phyloP scores from a whole-genome alignment of 139 green algal genomes.

The Auxenochlorella pyrenoidosa region DNA sequence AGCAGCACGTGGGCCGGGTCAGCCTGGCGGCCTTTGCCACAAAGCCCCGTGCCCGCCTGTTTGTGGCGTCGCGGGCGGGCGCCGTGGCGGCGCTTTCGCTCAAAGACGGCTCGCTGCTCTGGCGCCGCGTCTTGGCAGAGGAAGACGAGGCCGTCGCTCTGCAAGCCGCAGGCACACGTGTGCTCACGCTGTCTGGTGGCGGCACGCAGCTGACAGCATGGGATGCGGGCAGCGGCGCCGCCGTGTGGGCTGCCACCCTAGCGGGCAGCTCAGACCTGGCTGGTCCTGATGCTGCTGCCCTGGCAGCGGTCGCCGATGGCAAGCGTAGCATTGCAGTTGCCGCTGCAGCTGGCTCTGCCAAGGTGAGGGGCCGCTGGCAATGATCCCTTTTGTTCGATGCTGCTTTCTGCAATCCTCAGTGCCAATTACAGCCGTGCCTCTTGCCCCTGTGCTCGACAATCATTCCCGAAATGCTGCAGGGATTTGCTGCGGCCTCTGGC shows the following conservation, averaged over 20 bases:
- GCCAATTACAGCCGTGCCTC: no score
- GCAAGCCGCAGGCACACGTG: neutral
- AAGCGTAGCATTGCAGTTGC: neutral
- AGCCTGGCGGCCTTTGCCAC: slow-evolving; percentile 44
- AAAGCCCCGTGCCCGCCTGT: slow-evolving; percentile 46
- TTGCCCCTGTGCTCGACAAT: no score
- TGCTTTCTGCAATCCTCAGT: no score
- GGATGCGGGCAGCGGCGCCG: slow-evolving; percentile 52
- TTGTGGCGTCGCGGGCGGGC: slow-evolving; percentile 53
- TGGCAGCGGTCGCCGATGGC: neutral
- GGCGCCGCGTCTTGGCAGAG: slow-evolving; percentile 60
- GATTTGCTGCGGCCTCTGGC: neutral
- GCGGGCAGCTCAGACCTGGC: neutral
- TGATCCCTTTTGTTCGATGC: no score
- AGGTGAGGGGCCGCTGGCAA: no score
- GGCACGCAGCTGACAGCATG: slow-evolving; percentile 56
- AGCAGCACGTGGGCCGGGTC: slow-evolving; percentile 68
- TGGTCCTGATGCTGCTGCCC: neutral
- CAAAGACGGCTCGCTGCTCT: slow-evolving; percentile 67
- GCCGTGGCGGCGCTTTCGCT: slow-evolving; percentile 68
- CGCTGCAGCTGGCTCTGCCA: neutral
- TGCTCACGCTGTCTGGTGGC: slow-evolving; percentile 45
- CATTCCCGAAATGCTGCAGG: neutral
- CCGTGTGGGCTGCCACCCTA: slow-evolving; percentile 52
- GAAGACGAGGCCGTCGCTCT: slow-evolving; percentile 5